Conservation (phyloP, 139 green algal genomes). For the Chlamydomonas schloesseri region DNA sequence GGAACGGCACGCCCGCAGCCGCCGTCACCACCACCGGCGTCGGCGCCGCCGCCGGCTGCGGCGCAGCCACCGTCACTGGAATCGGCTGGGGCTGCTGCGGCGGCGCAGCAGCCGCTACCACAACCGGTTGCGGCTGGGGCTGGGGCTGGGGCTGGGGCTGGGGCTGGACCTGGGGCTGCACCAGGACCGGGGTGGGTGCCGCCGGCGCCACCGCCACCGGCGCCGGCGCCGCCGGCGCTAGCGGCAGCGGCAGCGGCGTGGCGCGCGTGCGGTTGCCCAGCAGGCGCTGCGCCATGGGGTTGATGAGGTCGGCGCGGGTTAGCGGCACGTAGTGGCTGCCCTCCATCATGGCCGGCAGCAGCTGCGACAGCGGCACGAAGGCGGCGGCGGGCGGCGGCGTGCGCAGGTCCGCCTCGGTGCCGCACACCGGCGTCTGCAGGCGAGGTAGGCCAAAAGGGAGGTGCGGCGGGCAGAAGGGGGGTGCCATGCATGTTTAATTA, state of each 20-base stretch:
- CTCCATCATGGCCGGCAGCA: not conserved
- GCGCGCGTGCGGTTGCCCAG: conserved; percentile 2
- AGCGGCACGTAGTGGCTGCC: not conserved
- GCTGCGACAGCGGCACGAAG: not conserved
- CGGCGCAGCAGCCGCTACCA: no score
- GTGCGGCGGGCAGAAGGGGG: not conserved
- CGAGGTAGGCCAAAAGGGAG: not conserved
- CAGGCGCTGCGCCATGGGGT: not conserved
- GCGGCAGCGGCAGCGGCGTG: not conserved
- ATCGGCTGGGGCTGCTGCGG: no score
- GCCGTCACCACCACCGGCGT: no score
- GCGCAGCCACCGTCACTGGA: no score
- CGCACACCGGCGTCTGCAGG: conserved; percentile 28
- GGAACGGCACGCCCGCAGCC: no score
- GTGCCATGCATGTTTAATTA: not conserved
- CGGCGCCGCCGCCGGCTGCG: no score
- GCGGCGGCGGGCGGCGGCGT: not conserved
- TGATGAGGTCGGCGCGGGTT: not conserved
- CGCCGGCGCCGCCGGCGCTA: not conserved
- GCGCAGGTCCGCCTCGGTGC: conserved; percentile 6
- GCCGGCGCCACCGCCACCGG: not conserved
- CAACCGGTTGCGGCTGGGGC: not conserved
- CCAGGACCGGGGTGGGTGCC: not conserved
- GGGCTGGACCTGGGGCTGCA: not conserved
- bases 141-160: not conserved